A percentile compares a stretch with the other conserved stretches of the same genome.
Conservation (phyloP, 2,329 filamentous ascomycete genomes). For the Mollisia scopiformis region DNA sequence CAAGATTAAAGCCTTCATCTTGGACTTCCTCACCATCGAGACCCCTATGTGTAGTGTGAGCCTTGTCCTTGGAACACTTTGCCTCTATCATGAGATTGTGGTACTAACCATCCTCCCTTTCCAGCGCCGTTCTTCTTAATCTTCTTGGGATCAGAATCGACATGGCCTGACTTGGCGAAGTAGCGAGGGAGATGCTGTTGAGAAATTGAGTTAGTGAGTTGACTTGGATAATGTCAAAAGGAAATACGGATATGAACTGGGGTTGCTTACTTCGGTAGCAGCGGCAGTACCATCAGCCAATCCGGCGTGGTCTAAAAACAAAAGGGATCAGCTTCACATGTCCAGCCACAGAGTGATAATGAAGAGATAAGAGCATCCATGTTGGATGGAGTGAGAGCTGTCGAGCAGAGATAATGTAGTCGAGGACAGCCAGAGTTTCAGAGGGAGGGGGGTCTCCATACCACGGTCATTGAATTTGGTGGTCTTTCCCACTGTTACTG, state of each 20-base stretch:
- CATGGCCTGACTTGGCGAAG: slow-evolving; percentile 86
- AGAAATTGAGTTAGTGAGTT: slow-evolving; percentile 9
- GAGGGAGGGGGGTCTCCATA: slow-evolving; percentile 9
- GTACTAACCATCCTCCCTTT: slow-evolving; percentile 86
- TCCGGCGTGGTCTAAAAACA: slow-evolving; percentile 68
- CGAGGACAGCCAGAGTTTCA: background rate
- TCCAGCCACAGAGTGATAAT: background rate
- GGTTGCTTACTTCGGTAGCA: slow-evolving; percentile 37
- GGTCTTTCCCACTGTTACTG: slow-evolving; percentile 84
- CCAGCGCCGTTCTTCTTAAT: slow-evolving; percentile 96
- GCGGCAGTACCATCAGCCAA: slow-evolving; percentile 68
- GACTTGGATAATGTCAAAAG: slow-evolving; percentile 2
- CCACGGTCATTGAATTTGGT: slow-evolving; percentile 90
- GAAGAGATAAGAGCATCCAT: background rate
- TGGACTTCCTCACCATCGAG: slow-evolving; percentile 80
- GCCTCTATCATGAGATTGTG: background rate
- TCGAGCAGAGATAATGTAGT: background rate
- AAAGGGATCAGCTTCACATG: background rate
- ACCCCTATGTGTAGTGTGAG: slow-evolving; percentile 63
- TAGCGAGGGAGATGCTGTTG: slow-evolving; percentile 80
- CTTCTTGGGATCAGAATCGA: slow-evolving; percentile 85
- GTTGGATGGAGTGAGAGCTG: background rate
- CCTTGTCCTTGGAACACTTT: slow-evolving; percentile 10
- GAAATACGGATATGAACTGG: background rate
- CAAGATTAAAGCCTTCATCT: slow-evolving; percentile 81